Base-by-base conservation (phyloP, 306 rosid species). In the Begonia peltatifolia region DNA sequence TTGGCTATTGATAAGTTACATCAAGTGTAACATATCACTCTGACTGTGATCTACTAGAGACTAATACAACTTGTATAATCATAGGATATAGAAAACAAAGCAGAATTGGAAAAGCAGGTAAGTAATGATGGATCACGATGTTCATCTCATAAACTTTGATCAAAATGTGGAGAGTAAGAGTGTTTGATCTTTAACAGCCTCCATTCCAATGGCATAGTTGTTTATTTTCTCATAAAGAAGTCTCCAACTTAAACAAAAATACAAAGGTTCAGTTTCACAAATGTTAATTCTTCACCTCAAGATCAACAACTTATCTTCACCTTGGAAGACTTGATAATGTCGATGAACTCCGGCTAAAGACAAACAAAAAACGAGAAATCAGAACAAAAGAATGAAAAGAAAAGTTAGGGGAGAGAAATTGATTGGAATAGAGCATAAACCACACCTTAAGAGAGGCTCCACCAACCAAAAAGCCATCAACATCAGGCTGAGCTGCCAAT, bases 401-500 rank as follows among this genome's bases (percentile, higher is more conserved):
- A 1, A 30, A 30, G 38, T 30, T 30, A 6, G 8, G 1, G 3
- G 7, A 30, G 38, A 30, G 38, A 30, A 30, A 9, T 30, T 30
- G 3, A 30, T 0, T 7, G 3, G 38, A 30, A 7, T 5, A 5
- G 38, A 30, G 38, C 38, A 30, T 18, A 65, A 47, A 59, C 4
- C 46, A 14, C 46, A 83, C 92, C 94, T 84, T 80, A 38, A 84
- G 73, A 50, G 95, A 89, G 78, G 95, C 95, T 74, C 95, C 95
- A 4, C 97, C 97, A 52, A 85, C 95, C 76, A 89, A 74, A 80
- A 89, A 89, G 47, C 94, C 97, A 72, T 89, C 97, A 56, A 89
- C 57, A 58, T 89, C 97, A 15, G 80, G 80, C 71, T 85, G 89
- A 25, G 61, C 62, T 55, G 95, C 95, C 75, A 89, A 56, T 64